A percentile compares a stretch with the other conserved stretches of the same genome.
Conservation (phyloP, 2,329 filamentous ascomycete genomes). For the Zelopaecilomyces penicillatus region DNA sequence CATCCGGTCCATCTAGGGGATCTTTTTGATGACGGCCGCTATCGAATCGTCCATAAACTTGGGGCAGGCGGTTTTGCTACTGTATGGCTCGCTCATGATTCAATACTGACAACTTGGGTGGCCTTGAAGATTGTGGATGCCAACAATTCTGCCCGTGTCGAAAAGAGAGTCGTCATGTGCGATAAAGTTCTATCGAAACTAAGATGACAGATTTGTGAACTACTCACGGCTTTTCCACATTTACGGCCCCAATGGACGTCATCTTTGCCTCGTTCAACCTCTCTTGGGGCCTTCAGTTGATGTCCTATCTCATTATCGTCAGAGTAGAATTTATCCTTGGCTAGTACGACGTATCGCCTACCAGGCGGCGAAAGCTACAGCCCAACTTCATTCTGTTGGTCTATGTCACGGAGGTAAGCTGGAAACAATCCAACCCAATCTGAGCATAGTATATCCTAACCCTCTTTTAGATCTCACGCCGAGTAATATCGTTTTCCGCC, state of each 20-base stretch:
- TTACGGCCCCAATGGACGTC: conserved; percentile 19
- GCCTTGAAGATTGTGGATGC: conserved; percentile 25
- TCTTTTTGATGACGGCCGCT: conserved; percentile 22
- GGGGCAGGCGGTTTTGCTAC: conserved; percentile 35
- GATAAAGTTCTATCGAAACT: neutral
- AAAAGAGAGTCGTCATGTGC: too few relatives aligned
- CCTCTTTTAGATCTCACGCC: conserved; percentile 17
- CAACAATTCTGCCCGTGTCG: too few relatives aligned
- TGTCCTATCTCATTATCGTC: conserved; percentile 8
- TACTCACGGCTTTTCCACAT: conserved; percentile 15
- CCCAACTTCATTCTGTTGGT: conserved; percentile 17
- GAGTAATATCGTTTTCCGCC: conserved; percentile 17
- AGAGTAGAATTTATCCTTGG: conserved; percentile 5
- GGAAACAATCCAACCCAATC: too few relatives aligned
- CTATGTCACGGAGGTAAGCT: conserved; percentile 23
- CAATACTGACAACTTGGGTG: conserved; percentile 18
- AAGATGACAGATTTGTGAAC: conserved; percentile 1
- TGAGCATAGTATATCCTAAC: conserved; percentile 2
- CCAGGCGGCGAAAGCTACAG: conserved; percentile 15
- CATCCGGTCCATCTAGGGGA: conserved; percentile 35
- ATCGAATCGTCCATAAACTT: conserved; percentile 35
- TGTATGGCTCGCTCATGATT: conserved; percentile 32
- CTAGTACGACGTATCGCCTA: conserved; percentile 13
- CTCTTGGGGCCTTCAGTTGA: conserved; percentile 19
- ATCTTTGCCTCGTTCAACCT: conserved; percentile 18